These are phyloP conservation scores for Ustulina deusta DNA, from an alignment of 2,329 filamentous ascomycete genomes.

Conservation along the genomic window DNA sequence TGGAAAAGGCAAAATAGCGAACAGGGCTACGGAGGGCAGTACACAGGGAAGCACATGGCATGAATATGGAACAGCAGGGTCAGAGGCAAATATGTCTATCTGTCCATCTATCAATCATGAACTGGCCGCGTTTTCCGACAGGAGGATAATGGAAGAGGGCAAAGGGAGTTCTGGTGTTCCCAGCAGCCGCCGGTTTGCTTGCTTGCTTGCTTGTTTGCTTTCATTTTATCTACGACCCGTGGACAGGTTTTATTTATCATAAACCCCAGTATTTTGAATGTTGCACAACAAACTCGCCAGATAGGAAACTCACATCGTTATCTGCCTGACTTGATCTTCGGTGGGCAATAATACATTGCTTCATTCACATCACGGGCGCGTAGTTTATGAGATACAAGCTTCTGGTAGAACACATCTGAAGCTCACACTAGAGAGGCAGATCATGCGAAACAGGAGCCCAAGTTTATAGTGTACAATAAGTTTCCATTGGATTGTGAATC, in stretches of 20 bases:
- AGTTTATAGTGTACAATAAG: slow-evolving; percentile 15
- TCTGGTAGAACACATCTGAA: background rate
- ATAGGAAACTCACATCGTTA: background rate
- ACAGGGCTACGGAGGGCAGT: background rate
- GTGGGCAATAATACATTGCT: too few relatives aligned
- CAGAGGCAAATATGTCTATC: background rate
- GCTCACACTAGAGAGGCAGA: background rate
- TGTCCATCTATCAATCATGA: background rate
- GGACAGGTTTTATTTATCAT: too few relatives aligned
- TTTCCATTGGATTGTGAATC: slow-evolving; percentile 30
- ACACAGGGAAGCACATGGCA: background rate
- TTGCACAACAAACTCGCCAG: background rate
- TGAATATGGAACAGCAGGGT: background rate
- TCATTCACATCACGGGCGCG: too few relatives aligned
- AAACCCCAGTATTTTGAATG: background rate
- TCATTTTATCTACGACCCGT: too few relatives aligned
- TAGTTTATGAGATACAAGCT: background rate
- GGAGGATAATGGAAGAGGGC: background rate
- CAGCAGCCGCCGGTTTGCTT: background rate
- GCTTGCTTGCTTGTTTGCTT: too few relatives aligned
- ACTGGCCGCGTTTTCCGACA: background rate
- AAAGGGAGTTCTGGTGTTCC: background rate
- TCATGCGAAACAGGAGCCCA: background rate
- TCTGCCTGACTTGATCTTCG: background rate
- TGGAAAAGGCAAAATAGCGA: background rate